Conservation (phyloP, 495 filamentous ascomycete species). For the Geoglossum glabrum region DNA sequence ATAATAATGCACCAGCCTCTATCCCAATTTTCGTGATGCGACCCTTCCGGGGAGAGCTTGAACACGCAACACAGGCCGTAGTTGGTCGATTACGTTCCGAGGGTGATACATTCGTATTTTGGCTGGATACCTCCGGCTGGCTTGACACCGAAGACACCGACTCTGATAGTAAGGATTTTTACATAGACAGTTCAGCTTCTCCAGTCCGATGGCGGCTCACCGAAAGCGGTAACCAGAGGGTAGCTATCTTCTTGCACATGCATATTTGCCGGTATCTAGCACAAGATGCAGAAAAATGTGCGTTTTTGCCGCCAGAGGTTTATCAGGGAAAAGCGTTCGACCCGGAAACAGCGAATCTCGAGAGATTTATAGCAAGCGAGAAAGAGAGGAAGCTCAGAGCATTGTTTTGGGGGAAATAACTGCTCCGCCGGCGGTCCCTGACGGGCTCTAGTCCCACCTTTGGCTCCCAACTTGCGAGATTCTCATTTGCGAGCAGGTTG, state of each 20-base stretch:
- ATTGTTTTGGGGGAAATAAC: constrained; percentile 14
- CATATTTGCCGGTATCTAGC: constrained; percentile 23
- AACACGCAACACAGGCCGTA: constrained; percentile 19
- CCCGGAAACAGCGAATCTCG: constrained; percentile 14
- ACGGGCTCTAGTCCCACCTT: background rate
- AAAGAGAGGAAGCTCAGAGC: constrained; percentile 19
- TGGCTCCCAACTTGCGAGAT: background rate
- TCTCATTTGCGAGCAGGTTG: background rate
- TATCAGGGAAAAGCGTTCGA: constrained; percentile 19
- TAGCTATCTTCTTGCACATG: constrained; percentile 22
- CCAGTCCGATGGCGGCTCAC: constrained; percentile 17
- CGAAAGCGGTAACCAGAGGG: constrained; percentile 19
- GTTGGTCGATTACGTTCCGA: constrained; percentile 17
- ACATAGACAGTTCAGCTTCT: constrained; percentile 11
- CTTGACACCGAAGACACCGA: constrained; percentile 9
- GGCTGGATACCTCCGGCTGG: constrained; percentile 27
- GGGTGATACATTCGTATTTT: constrained; percentile 20
- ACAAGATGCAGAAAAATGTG: constrained; percentile 15
- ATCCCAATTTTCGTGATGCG: constrained; percentile 24
- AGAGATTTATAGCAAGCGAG: constrained; percentile 16
- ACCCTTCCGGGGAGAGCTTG: constrained; percentile 21
- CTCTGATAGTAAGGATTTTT: constrained; percentile 13
- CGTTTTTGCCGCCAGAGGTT: constrained; percentile 20
- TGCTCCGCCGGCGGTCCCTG: background rate
- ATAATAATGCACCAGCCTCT: constrained; percentile 9